Base-by-base conservation (phyloP, 1,284 basidiomycete genomes). In the Rhodotorula sp. region DNA sequence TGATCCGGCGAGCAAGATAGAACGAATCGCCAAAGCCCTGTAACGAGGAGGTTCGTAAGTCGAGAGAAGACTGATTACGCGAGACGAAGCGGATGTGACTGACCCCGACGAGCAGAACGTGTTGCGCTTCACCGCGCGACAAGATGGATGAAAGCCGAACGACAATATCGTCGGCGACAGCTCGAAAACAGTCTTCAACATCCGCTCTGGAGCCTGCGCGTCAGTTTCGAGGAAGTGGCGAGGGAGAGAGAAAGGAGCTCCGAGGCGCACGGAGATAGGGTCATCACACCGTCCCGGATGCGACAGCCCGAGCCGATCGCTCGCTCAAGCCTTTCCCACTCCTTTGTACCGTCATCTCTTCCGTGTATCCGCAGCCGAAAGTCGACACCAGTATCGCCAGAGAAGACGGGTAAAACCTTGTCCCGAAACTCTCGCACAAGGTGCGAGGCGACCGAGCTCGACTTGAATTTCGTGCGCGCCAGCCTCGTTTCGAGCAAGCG, bases 21-120 rank as follows among this genome's bases (percentile, higher is more conserved):
- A 69, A 66, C 14, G 66, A 66, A 26, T 73, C 69, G 23, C 66
- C 66, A 23, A 73, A 73, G 23, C 72, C 71, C 70, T 71, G 48
- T 23, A 16, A 2, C n/a, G 23, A 56, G 49, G 1, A 16, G 31
- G 15, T 5, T 18, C 2, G 14, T 26, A 39, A 5, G 20, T 5
- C 15, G 0, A 4, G 29, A 10, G 47, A 18, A 0, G 46, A 0
- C 1, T 21, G n/a, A 0, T 3, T 12, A 10, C 39, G 14, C 39
- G 39, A 43, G 39, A 43, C 39, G 3, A 14, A 43, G 39, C 39
- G 39, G n/a, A 34, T 7, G 1, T 12, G 47, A 47, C 60, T 15
- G 3, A 68, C 71, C 20, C 72, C 72, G 3, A 65, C 34, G 51
- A 73, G 68, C 29, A 73, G 48, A 34, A 73, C 67, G 52, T 63